These are phyloP conservation scores for Ailanthus altissimus DNA, from an alignment of 345 rosid species.

Conservation along the genomic window DNA sequence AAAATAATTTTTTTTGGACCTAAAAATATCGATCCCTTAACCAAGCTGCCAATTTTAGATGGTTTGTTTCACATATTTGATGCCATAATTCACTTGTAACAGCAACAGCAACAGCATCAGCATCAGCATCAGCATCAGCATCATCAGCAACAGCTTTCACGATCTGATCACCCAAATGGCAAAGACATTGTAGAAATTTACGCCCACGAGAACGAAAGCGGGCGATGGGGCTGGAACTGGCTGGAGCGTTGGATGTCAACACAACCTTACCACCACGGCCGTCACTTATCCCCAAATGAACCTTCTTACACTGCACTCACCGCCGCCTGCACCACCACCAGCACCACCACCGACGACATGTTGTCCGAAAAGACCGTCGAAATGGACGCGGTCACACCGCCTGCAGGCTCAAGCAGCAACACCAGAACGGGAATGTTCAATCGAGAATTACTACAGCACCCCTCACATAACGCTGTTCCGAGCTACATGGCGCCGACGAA, in stretches of 20 bases:
- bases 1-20: no score
- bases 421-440: constrained; percentile 24
- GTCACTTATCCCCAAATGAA: constrained; percentile 44
- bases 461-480: constrained; percentile 44
- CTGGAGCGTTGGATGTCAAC: constrained; percentile 93
- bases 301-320: constrained; percentile 56
- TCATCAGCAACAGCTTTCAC: constrained; percentile 37
- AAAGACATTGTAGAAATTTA: constrained; percentile 38
- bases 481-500: constrained; percentile 92
- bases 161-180: constrained; percentile 25
- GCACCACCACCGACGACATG: constrained; percentile 51
- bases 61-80: no score
- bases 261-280: constrained; percentile 50
- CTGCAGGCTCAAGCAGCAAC: constrained; percentile 20
- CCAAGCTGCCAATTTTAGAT: no score
- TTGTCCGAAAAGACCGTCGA: constrained; percentile 80
- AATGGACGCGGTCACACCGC: constrained; percentile 56
- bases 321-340: constrained; percentile 39
- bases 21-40: no score
- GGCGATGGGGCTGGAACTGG: constrained; percentile 94
- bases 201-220: constrained; percentile 45
- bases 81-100: no score
- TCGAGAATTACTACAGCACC: constrained; percentile 39
- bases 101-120: constrained; percentile 38
- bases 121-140: constrained; percentile 28